These are phyloP conservation scores for Oryza punctata DNA, from an alignment of 176 grass and related monocot genomes.

Conservation along the genomic window DNA sequence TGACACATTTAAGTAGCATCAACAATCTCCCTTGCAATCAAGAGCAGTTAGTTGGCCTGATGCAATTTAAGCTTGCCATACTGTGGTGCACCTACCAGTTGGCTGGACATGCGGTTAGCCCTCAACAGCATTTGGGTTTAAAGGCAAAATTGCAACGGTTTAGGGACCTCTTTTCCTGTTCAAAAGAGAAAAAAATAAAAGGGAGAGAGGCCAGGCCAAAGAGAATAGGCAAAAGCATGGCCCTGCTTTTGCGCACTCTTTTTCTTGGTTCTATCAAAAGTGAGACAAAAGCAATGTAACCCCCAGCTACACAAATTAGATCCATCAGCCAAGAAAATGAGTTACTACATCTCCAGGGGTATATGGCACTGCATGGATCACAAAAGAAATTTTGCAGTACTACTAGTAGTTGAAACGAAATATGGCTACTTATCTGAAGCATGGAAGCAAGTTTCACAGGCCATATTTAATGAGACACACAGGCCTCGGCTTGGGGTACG, in stretches of 20 bases:
- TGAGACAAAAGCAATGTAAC: slow-evolving; percentile 43
- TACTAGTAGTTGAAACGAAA: slow-evolving; percentile 5
- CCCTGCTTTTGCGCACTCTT: slow-evolving; percentile 44
- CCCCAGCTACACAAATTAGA: slow-evolving; percentile 38
- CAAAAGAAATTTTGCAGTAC: not conserved
- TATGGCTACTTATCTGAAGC: slow-evolving; percentile 24
- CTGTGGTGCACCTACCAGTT: slow-evolving; percentile 43
- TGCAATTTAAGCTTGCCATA: slow-evolving; percentile 45
- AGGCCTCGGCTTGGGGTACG: slow-evolving; percentile 26
- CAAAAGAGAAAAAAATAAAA: slow-evolving; percentile 35
- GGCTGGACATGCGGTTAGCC: slow-evolving; percentile 40
- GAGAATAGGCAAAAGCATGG: slow-evolving; percentile 44
- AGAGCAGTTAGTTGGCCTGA: slow-evolving; percentile 47
- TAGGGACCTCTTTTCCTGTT: slow-evolving; percentile 48
- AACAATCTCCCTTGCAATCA: slow-evolving; percentile 45
- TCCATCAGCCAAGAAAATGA: slow-evolving; percentile 34
- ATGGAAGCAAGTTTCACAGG: slow-evolving; percentile 26
- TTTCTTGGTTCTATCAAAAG: slow-evolving; percentile 60
- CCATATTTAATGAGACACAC: slow-evolving; percentile 40
- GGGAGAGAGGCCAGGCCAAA: slow-evolving; percentile 22
- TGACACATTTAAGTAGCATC: slow-evolving; percentile 37
- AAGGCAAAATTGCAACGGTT: slow-evolving; percentile 45
- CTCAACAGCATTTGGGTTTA: slow-evolving; percentile 14
- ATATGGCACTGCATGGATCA: not conserved
- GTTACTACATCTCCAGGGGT: not conserved